A percentile compares a stretch with the other conserved stretches of the same genome.
Conservation (phyloP, 352 stramenopile species). For the Phytophthora ramorum region DNA sequence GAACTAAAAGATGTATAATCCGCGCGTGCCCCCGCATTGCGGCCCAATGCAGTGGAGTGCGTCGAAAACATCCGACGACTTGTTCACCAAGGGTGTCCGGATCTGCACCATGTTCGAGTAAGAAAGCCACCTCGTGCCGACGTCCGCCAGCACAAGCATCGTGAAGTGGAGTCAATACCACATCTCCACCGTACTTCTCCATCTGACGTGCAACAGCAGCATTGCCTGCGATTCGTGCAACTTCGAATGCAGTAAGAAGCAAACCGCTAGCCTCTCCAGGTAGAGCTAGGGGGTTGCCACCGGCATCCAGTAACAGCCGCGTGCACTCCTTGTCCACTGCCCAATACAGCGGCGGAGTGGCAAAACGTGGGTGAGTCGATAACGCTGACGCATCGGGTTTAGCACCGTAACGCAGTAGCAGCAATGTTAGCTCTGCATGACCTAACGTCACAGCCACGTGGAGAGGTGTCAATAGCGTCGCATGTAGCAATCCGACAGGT, state of each 20-base stretch:
- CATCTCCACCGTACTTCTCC: conserved; percentile 80
- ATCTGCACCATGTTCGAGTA: conserved; percentile 72
- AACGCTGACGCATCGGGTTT: conserved; percentile 62
- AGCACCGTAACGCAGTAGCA: conserved; percentile 67
- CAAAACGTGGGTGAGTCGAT: conserved; percentile 65
- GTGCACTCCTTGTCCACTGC: conserved; percentile 74
- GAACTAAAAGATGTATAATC: conserved; percentile 67
- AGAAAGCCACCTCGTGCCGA: conserved; percentile 65
- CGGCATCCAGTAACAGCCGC: conserved; percentile 66
- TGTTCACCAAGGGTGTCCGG: conserved; percentile 77
- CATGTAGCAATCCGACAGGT: conserved; percentile 59
- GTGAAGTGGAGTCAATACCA: conserved; percentile 81
- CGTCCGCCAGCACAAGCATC: conserved; percentile 63
- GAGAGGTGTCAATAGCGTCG: conserved; percentile 73
- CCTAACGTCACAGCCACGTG: conserved; percentile 78
- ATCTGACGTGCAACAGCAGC: conserved; percentile 71
- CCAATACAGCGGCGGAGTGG: conserved; percentile 77
- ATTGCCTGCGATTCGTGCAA: conserved; percentile 70
- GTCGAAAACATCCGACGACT: conserved; percentile 67
- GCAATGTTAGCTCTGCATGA: conserved; percentile 68
- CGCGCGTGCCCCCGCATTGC: conserved; percentile 74
- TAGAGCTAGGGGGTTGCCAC: conserved; percentile 72
- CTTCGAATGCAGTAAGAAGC: conserved; percentile 76
- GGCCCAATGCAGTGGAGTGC: conserved; percentile 82
- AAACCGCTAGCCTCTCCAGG: conserved; percentile 25